These are phyloP conservation scores for Quercus gilva DNA, from an alignment of 306 rosid species.

Conservation along the genomic window DNA sequence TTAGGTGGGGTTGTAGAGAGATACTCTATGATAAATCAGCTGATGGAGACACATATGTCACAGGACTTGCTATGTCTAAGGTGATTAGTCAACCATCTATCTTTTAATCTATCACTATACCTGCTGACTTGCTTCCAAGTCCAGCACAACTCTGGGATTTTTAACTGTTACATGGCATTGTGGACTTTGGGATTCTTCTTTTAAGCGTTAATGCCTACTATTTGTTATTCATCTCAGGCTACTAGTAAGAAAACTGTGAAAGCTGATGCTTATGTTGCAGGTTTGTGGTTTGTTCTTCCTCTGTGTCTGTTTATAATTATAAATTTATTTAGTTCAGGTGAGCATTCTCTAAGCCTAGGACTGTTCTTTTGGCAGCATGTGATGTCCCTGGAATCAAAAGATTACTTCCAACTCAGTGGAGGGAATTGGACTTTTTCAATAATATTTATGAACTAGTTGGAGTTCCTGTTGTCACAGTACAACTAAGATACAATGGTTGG, in stretches of 20 bases:
- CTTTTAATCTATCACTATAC: not conserved
- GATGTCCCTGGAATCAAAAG: slow-evolving; percentile 98
- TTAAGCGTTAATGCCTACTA: slow-evolving; percentile 10
- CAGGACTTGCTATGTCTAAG: slow-evolving; percentile 86
- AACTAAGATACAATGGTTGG: slow-evolving; percentile 97
- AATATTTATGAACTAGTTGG: slow-evolving; percentile 83
- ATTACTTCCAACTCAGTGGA: slow-evolving; percentile 82
- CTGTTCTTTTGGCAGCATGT: slow-evolving; percentile 66
- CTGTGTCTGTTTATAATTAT: not conserved
- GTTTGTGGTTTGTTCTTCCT: slow-evolving; percentile 45
- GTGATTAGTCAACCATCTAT: slow-evolving; percentile 20
- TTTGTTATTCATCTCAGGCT: slow-evolving; percentile 52
- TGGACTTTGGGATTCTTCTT: not conserved
- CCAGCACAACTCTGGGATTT: not conserved
- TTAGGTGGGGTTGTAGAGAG: slow-evolving; percentile 98
- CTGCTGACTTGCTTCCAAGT: not conserved
- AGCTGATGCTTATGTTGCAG: slow-evolving; percentile 98
- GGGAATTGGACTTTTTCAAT: slow-evolving; percentile 70
- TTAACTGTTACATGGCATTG: not conserved
- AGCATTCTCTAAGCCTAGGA: slow-evolving; percentile 17
- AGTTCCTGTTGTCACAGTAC: slow-evolving; percentile 99
- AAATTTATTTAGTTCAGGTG: slow-evolving; percentile 12
- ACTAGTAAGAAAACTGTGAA: slow-evolving; percentile 73
- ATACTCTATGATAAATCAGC: slow-evolving; percentile 69
- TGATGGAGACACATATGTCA: slow-evolving; percentile 64